Evolutionary conservation across 208 protist species (phyloP).

Genomic region (Trypanosomatidae sp.): DNA sequence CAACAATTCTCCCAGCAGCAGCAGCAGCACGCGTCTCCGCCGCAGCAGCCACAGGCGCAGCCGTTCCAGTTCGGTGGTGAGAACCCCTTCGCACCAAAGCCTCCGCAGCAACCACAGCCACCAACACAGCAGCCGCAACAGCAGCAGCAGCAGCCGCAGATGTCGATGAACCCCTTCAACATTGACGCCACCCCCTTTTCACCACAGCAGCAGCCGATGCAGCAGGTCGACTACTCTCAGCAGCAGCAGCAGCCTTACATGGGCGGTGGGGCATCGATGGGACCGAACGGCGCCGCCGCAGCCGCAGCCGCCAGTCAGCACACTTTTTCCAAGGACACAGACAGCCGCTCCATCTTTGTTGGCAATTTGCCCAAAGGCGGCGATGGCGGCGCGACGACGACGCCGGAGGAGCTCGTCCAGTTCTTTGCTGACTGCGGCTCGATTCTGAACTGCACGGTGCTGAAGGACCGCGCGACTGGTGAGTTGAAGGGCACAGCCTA

Average conservation of each 20-base stretch:
- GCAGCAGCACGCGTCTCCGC: constrained; percentile 18
- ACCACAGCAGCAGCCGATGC: constrained; percentile 10
- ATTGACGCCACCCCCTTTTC: constrained; percentile 18
- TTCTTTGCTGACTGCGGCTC: constrained; percentile 81
- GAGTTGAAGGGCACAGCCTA: constrained; percentile 88
- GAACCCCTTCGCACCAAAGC: no score
- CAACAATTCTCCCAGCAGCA: constrained; percentile 24
- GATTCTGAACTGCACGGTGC: constrained; percentile 84
- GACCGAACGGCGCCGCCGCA: background rate
- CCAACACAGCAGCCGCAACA: constrained; percentile 21
- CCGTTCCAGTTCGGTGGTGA: constrained; percentile 16
- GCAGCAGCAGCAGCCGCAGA: no score
- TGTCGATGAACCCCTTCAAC: constrained; percentile 14
- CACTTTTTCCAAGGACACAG: constrained; percentile 79
- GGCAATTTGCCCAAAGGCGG: constrained; percentile 74
- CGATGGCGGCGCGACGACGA: constrained; percentile 62
- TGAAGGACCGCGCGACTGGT: constrained; percentile 72
- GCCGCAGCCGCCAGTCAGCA: constrained; percentile 21
- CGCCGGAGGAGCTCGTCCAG: constrained; percentile 71
- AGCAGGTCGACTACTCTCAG: constrained; percentile 9
- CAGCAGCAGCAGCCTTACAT: constrained; percentile 16
- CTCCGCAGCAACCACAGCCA: no score
- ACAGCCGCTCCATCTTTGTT: constrained; percentile 86
- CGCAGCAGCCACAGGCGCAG: constrained; percentile 31
- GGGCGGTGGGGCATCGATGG: background rate